Evolutionary conservation across 108 stramenopile species (phyloP).

Genomic region (Cyclostephanos invisitatus): DNA sequence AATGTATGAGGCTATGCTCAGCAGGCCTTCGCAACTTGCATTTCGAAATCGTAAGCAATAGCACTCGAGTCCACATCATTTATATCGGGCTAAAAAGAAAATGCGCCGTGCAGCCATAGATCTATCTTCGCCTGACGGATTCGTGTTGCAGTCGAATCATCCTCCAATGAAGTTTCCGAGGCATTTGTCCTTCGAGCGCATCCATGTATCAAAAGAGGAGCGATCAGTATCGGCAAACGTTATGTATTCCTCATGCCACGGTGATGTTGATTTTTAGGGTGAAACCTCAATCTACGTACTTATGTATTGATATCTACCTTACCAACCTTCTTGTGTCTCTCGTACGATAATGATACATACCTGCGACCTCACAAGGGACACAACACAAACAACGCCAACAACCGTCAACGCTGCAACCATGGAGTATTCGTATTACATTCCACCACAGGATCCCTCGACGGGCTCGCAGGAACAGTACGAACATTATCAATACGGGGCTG

Average conservation of each 20-base stretch:
- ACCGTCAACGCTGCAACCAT: not conserved
- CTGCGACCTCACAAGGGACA: too few relatives aligned
- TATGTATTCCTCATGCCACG: not conserved
- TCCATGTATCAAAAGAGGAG: not conserved
- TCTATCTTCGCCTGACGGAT: conserved; percentile 45
- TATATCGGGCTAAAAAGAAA: conserved; percentile 11
- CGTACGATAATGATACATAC: too few relatives aligned
- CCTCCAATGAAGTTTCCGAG: not conserved
- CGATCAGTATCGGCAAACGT: not conserved
- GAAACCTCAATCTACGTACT: too few relatives aligned
- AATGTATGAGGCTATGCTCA: too few relatives aligned
- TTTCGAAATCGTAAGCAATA: conserved; percentile 13
- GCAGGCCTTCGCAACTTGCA: conserved; percentile 17
- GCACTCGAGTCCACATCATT: not conserved
- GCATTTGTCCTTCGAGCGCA: not conserved
- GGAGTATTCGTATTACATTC: conserved; percentile 12
- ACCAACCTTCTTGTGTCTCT: too few relatives aligned
- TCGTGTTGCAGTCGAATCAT: not conserved
- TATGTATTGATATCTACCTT: too few relatives aligned
- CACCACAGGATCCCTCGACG: not conserved
- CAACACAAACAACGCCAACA: too few relatives aligned
- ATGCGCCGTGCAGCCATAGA: conserved; percentile 55
- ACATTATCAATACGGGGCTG: conserved; percentile 7
- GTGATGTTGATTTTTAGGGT: not conserved
- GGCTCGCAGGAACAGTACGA: not conserved